Base-by-base conservation (phyloP, 176 grass and related monocot genomes). In the Avena eriantha region DNA sequence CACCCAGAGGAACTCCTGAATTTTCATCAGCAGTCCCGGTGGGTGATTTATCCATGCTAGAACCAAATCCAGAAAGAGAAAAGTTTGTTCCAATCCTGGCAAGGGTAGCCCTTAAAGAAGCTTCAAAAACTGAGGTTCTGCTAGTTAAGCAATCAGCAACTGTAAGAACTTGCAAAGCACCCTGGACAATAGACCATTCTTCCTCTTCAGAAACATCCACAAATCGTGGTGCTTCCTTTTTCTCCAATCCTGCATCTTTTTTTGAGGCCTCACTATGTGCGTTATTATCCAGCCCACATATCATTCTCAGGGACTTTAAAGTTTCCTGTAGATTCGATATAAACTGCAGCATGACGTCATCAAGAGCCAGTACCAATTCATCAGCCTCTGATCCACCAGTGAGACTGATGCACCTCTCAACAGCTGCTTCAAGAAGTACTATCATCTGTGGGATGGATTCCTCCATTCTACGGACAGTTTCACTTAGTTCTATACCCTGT, bases 101-200 rank as follows among this genome's bases (percentile, higher is more conserved):
- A 79, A 99, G 92, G 16, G 94, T 94, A 61, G 97, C 92, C 74
- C 97, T 90, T 88, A 99, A 94, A 93, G 97, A 94, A 92, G 97
- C 97, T 82, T 99, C 97, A 83, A 99, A 99, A 76, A 99, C 94
- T 63, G 97, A 96, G 47, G 97, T 89, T 76, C 97, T 85, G 79
- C 85, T 93, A 5, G 90, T 96, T 86, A 99, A 83, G 88, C 92
- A 99, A 88, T 99, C 97, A 56, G 90, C 97, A 79, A 99, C 94
- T 68, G 94, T 99, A 86, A 99, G 92, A 89, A 99, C 92, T 84
- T 99, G 97, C 76, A 99, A 84, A 85, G 94, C 89, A 73, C 94
- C 97, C 90, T 99, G 97, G 61, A 99, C 94, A 90, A 99, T 96
- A 46, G 94, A 94, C 97, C 97, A 99, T 84, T 99, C 97, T 82